Evolutionary conservation across 495 filamentous ascomycete genomes (phyloP), one percentile per base, ranked within the genome.

Genomic region (Penicillium argentinense): DNA sequence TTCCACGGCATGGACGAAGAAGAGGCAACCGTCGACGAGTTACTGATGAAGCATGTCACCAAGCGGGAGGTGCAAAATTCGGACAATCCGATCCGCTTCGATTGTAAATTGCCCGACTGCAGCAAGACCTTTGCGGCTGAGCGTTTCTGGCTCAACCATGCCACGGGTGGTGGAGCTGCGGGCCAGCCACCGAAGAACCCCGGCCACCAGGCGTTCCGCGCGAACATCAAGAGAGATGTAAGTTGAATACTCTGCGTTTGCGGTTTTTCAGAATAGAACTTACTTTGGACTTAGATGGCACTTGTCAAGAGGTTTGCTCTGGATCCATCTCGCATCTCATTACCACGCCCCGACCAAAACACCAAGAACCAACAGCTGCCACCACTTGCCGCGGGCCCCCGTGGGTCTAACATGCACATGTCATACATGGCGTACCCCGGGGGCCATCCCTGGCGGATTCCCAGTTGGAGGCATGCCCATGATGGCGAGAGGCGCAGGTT

Each of bases 71-170:
- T 97, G 47, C 97, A 96, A 73, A 91, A 96, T 66, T 95, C 97
- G 64, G 95, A 97, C 54, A 91, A 96, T 57, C 83, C 88, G 21
- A 8, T 36, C 47, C 97, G 96, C 60, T 99, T 84, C 74, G 81
- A 95, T 49, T 99, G 93, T 82, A 96, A 90, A 64, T 89, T 96
- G 14, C 90, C 90, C 2, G 88, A 95, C 26, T 99, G 93, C 65
- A 83, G 88, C 0, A 99, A 99, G 65, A 76, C 97, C 16, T 99
- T 99, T 81, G 97, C 97, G 66, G 95, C 91, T 24, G 86, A 95
- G 5, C 77, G 85, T 50, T 99, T 97, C 66, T 99, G 93, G 93
- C 84, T 82, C 53, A 99, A 99, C 72, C 93, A 99, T 56, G 81
- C 33, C 12, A 36, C 33, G 9, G 33, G 33, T 4, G 16, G 33